Percentiles rank a stretch among this genome's conserved stretches.
Conservation (phyloP, 345 rosid species). For the Dimocarpus longan region DNA sequence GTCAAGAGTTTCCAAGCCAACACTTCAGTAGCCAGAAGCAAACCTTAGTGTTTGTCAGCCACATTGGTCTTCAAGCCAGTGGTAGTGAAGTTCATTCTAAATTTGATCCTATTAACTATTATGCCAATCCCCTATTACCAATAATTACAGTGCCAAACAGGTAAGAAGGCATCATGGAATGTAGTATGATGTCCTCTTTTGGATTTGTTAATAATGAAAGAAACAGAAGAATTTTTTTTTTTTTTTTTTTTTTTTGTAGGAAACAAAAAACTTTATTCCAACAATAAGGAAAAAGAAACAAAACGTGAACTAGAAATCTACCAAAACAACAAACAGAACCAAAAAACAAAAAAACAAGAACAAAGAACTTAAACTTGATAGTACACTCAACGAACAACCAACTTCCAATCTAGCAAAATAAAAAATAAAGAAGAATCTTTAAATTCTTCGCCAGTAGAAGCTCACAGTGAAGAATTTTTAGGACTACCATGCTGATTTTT, state of each 20-base stretch:
- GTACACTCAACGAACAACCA: too few relatives aligned
- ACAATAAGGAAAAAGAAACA: too few relatives aligned
- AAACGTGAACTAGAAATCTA: too few relatives aligned
- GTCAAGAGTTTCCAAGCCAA: neutral
- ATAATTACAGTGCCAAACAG: neutral
- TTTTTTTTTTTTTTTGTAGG: too few relatives aligned
- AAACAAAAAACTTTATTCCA: too few relatives aligned
- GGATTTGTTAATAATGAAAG: neutral
- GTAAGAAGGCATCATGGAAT: neutral
- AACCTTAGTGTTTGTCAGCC: neutral
- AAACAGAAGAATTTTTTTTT: neutral
- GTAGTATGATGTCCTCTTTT: neutral
- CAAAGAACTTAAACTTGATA: too few relatives aligned
- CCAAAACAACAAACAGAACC: too few relatives aligned
- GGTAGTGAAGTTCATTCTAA: neutral
- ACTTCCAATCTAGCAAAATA: too few relatives aligned
- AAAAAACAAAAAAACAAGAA: too few relatives aligned
- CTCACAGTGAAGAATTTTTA: neutral
- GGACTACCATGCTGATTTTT: neutral
- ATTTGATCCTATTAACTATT: neutral
- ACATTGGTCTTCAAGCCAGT: slow-evolving; percentile 4
- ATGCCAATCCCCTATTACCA: neutral
- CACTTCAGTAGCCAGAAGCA: neutral
- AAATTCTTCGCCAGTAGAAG: too few relatives aligned
- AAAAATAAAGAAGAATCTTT: too few relatives aligned